Conservation (phyloP, 2,329 filamentous ascomycete species). For the Clonostachys rhizophaga region DNA sequence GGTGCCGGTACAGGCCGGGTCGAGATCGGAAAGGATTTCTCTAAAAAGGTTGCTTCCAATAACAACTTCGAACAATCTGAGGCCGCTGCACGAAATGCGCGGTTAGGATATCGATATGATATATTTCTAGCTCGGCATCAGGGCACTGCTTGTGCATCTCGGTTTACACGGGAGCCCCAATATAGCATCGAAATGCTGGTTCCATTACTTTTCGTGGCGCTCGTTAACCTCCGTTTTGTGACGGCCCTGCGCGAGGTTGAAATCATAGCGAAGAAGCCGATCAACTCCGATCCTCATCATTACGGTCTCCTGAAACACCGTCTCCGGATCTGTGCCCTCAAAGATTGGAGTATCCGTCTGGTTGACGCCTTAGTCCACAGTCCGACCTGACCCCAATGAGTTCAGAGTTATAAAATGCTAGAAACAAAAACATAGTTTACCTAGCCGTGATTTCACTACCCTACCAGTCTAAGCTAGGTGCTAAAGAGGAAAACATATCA, state of each 20-base stretch:
- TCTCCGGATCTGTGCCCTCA: slow-evolving; percentile 52
- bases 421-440: no score
- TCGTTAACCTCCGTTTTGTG: slow-evolving; percentile 56
- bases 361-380: no score
- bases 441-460: no score
- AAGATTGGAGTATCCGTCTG: no score
- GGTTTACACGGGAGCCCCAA: slow-evolving; percentile 56
- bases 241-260: slow-evolving; percentile 53
- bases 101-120: slow-evolving; percentile 64
- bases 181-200: slow-evolving; percentile 64
- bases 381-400: no score
- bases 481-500: no score
- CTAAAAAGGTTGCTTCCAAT: slow-evolving; percentile 62
- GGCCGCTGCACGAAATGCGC: slow-evolving; percentile 59
- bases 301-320: slow-evolving; percentile 56
- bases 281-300: slow-evolving; percentile 59
- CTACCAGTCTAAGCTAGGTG: no score
- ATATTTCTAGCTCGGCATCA: slow-evolving; percentile 57
- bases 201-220: slow-evolving; percentile 64
- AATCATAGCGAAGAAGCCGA: slow-evolving; percentile 58
- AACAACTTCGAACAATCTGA: slow-evolving; percentile 53
- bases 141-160: slow-evolving; percentile 51
- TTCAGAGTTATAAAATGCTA: no score
- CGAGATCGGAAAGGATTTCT: slow-evolving; percentile 68
- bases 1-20: slow-evolving; percentile 63